These are phyloP conservation scores for Breynia disticha DNA, from an alignment of 441 rosid species.

Conservation along the genomic window DNA sequence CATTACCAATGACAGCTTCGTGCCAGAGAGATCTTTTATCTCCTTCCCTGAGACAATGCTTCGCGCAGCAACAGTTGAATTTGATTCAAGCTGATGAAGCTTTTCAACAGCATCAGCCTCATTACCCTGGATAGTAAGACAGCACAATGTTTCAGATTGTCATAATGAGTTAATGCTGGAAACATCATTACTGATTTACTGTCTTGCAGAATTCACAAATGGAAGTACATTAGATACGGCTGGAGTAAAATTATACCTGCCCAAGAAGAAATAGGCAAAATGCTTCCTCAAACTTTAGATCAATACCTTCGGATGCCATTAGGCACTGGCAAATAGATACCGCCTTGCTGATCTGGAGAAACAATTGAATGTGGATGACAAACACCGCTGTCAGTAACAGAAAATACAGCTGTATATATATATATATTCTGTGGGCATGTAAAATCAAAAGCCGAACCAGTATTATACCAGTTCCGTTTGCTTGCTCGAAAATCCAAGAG, in stretches of 20 bases:
- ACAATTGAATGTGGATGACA: conserved; percentile 12
- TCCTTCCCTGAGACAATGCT: conserved; percentile 48
- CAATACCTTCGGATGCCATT: conserved; percentile 67
- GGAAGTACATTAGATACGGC: conserved; percentile 1
- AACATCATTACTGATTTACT: too few relatives aligned
- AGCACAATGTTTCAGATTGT: background rate
- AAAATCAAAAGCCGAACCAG: background rate
- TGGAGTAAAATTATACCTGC: conserved; percentile 38
- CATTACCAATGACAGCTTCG: conserved; percentile 56
- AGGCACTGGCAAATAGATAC: conserved; percentile 67
- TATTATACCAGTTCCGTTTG: conserved; percentile 58
- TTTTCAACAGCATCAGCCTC: conserved; percentile 68
- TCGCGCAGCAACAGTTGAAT: conserved; percentile 40
- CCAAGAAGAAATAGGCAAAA: conserved; percentile 77
- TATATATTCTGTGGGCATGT: too few relatives aligned
- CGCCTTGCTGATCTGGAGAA: conserved; percentile 65
- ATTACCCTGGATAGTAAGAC: conserved; percentile 37
- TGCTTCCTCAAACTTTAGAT: conserved; percentile 83
- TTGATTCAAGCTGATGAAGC: conserved; percentile 55
- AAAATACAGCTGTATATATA: too few relatives aligned
- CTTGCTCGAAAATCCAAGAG: conserved; percentile 76
- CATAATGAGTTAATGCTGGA: background rate
- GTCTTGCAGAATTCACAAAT: background rate
- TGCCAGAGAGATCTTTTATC: conserved; percentile 30
- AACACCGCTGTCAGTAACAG: background rate